Conservation (phyloP, 2,329 filamentous ascomycete species). For the Colletotrichum somersetense region DNA sequence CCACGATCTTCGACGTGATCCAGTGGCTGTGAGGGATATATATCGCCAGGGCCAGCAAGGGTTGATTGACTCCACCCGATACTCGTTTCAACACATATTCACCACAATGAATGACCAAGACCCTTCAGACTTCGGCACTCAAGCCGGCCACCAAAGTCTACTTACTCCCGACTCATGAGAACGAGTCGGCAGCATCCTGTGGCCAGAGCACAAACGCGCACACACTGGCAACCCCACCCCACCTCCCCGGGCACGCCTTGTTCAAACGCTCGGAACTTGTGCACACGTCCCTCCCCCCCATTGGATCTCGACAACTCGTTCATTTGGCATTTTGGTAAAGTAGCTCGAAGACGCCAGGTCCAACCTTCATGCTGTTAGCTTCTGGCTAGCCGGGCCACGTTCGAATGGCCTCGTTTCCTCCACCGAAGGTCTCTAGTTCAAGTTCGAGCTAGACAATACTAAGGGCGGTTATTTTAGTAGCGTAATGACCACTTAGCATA, state of each 20-base stretch:
- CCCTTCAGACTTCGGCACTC: not conserved
- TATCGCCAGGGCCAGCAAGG: not conserved
- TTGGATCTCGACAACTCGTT: not conserved
- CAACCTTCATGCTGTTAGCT: slow-evolving; percentile 16
- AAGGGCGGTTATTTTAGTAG: slow-evolving; percentile 17
- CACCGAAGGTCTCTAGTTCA: slow-evolving; percentile 41
- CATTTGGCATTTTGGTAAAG: slow-evolving; percentile 1
- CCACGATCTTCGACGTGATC: not conserved
- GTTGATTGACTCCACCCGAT: slow-evolving; percentile 10
- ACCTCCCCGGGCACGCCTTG: not conserved
- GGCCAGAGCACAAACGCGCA: not conserved
- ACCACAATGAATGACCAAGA: not conserved
- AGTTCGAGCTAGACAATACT: slow-evolving; percentile 35
- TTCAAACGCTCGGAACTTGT: not conserved
- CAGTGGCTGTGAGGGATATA: not conserved
- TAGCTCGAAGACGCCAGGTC: slow-evolving; percentile 11
- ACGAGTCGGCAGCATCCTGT: slow-evolving; percentile 21
- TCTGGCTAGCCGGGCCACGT: not conserved
- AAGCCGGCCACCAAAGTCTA: not conserved
- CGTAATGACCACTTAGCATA: slow-evolving; percentile 33
- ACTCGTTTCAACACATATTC: not conserved
- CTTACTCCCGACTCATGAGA: not conserved
- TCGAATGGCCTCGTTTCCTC: not conserved
- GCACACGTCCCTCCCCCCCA: not conserved
- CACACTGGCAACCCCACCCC: not conserved